Evolutionary conservation across 2,329 filamentous ascomycete genomes (phyloP).

Genomic region (Sarocladium strictum): DNA sequence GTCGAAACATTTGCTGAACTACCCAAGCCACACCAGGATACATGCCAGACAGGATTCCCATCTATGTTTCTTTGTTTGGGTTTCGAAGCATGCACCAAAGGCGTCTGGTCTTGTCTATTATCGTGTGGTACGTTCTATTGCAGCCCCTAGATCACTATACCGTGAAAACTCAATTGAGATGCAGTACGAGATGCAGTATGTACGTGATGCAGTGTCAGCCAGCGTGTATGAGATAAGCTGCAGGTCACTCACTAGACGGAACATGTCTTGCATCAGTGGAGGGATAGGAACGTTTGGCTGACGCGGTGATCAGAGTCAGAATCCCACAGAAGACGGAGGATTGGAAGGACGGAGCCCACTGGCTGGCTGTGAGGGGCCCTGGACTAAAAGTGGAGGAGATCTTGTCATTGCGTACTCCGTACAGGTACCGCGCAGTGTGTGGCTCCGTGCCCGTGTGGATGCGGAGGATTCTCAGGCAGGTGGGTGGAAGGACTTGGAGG

Average conservation of each 20-base stretch:
- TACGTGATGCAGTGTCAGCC: background rate
- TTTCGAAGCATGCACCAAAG: too few species aligned
- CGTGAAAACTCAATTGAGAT: too few species aligned
- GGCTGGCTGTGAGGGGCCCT: background rate
- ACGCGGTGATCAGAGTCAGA: background rate
- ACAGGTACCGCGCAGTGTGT: too few species aligned
- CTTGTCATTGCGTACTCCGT: too few species aligned
- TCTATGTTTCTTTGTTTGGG: background rate
- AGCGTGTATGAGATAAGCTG: background rate
- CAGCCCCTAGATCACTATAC: too few species aligned
- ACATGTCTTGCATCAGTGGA: conserved; percentile 4
- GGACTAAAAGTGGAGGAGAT: background rate
- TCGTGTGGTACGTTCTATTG: too few species aligned
- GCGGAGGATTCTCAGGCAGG: background rate
- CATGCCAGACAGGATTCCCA: background rate
- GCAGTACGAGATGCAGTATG: too few species aligned
- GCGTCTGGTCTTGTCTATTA: too few species aligned
- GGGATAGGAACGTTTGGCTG: background rate
- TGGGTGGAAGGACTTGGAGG: background rate
- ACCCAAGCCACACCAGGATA: background rate
- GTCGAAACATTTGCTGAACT: background rate
- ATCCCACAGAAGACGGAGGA: conserved; percentile 1
- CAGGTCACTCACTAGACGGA: background rate
- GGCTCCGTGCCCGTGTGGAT: background rate
- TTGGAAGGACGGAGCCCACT: background rate